These are phyloP conservation scores for Castanea crenata DNA, from an alignment of 306 rosid genomes.

Conservation along the genomic window DNA sequence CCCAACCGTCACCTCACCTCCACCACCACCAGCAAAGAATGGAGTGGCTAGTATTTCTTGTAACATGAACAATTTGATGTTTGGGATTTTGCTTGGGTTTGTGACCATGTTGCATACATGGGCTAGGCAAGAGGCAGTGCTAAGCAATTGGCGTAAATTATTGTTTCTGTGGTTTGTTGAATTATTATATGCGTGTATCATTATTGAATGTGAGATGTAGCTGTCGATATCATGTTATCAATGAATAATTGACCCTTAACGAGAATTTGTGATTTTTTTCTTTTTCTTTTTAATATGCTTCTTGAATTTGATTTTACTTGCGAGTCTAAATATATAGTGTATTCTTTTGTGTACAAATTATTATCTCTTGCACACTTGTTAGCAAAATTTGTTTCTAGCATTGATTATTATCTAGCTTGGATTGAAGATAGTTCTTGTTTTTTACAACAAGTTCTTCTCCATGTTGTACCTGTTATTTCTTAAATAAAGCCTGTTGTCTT, in stretches of 20 bases:
- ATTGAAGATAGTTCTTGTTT: too few relatives aligned
- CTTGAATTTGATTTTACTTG: neutral
- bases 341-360: too few relatives aligned
- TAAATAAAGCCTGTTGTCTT: too few relatives aligned
- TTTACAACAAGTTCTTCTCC: too few relatives aligned
- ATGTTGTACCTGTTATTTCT: too few relatives aligned
- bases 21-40: slow-evolving; percentile 30
- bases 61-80: slow-evolving; percentile 26
- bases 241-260: neutral
- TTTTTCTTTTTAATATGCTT: neutral
- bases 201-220: slow-evolving; percentile 1
- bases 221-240: neutral
- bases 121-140: slow-evolving; percentile 84
- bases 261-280: neutral
- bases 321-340: neutral
- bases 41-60: slow-evolving; percentile 26
- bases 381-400: too few relatives aligned
- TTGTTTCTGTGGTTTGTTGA: slow-evolving; percentile 14
- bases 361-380: too few relatives aligned
- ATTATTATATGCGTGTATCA: slow-evolving; percentile 17
- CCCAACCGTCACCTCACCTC: slow-evolving; percentile 1
- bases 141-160: neutral
- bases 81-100: slow-evolving; percentile 34
- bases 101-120: slow-evolving; percentile 32
- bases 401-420: too few relatives aligned